phyloP scores from a whole-genome alignment of 176 grass and related monocot species.

The Zizania latifolia region DNA sequence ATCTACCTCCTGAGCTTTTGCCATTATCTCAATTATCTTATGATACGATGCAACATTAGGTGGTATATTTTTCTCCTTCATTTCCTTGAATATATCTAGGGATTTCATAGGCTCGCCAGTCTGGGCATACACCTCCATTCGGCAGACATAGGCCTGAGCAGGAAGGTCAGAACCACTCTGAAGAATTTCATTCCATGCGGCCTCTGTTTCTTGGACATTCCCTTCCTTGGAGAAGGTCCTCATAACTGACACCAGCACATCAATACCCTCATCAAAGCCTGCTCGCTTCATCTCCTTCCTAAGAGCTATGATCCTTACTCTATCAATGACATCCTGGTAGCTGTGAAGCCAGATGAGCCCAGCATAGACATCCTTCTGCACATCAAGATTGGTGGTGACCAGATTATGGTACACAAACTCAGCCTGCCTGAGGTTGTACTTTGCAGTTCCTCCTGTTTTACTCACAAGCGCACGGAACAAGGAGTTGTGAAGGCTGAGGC shows the following conservation, averaged over 20 bases:
- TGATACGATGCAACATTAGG: conserved; percentile 75
- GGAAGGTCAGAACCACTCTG: conserved; percentile 53
- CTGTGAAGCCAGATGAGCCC: conserved; percentile 97
- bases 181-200: conserved; percentile 61
- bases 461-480: conserved; percentile 70
- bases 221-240: conserved; percentile 89
- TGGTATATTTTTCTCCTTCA: conserved; percentile 64
- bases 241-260: conserved; percentile 88
- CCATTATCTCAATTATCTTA: conserved; percentile 87
- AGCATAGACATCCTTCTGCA: conserved; percentile 69
- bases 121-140: conserved; percentile 73
- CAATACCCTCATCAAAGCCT: conserved; percentile 53
- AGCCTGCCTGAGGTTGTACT: conserved; percentile 81
- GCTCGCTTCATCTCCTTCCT: conserved; percentile 68
- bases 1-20: conserved; percentile 54
- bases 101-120: conserved; percentile 71
- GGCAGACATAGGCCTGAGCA: conserved; percentile 76
- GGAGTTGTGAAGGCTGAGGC: conserved; percentile 79
- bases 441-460: conserved; percentile 64
- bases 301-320: conserved; percentile 57
- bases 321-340: conserved; percentile 87
- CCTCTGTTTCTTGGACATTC: conserved; percentile 71
- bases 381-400: conserved; percentile 52
- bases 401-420: conserved; percentile 90
- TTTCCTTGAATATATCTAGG: conserved; percentile 67